These are phyloP conservation scores for Globisporangium emineosum DNA, from an alignment of 352 stramenopile genomes.

Conservation along the genomic window DNA sequence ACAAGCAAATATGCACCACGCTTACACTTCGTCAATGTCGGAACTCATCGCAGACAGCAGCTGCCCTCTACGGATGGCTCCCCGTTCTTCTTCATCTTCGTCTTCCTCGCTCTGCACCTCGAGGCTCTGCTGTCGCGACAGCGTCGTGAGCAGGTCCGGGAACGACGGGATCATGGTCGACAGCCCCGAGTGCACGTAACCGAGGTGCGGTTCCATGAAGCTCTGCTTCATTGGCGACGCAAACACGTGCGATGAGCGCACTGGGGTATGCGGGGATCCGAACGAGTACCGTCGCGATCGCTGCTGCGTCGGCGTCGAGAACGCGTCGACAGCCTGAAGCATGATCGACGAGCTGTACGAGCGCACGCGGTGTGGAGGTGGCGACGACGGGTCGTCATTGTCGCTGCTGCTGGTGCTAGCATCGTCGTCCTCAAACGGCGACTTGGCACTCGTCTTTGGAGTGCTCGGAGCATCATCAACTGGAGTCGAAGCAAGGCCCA, in stretches of 20 bases:
- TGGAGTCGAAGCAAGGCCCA: not conserved
- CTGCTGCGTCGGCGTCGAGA: constrained; percentile 13
- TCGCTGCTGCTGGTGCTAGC: not conserved
- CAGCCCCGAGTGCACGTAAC: constrained; percentile 15
- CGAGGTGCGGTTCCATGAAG: constrained; percentile 14
- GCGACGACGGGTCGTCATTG: not conserved
- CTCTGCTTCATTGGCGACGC: constrained; percentile 15
- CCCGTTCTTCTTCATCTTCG: not conserved
- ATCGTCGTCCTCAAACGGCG: not conserved
- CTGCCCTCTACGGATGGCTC: not conserved
- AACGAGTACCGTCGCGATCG: constrained; percentile 17
- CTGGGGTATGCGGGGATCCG: constrained; percentile 6
- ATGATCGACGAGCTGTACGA: constrained; percentile 15
- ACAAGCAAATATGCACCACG: constrained; percentile 2
- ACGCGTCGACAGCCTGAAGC: constrained; percentile 12
- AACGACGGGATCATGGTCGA: constrained; percentile 15
- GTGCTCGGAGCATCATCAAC: not conserved
- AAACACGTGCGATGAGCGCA: constrained; percentile 8
- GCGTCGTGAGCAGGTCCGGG: constrained; percentile 5
- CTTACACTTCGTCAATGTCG: constrained; percentile 18
- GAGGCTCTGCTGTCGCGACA: constrained; percentile 14
- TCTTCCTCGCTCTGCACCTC: constrained; percentile 16
- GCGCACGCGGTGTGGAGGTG: constrained; percentile 12
- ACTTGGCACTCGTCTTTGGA: not conserved
- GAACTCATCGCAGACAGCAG: not conserved